Conservation (phyloP, 1,284 basidiomycete genomes). For the Tilletia caries region DNA sequence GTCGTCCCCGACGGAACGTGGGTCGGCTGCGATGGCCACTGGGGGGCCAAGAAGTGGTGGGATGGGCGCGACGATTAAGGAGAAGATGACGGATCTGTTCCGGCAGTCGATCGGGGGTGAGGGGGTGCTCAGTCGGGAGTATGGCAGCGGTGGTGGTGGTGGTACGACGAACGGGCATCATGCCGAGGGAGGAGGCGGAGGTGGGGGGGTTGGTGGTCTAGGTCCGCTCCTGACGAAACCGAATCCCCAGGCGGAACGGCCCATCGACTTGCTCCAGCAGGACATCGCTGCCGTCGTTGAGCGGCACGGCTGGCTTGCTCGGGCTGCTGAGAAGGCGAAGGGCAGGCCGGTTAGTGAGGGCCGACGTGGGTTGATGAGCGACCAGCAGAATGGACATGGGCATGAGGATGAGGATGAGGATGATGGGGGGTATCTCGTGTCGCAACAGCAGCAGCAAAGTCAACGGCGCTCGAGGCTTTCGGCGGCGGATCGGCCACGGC, state of each 20-base stretch:
- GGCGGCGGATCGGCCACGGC: constrained; percentile 1
- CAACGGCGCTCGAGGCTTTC: not conserved
- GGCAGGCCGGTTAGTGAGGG: constrained; percentile 10
- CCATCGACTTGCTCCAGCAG: constrained; percentile 33
- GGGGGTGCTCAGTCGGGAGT: constrained; percentile 1
- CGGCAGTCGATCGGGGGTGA: constrained; percentile 13
- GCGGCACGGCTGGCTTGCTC: constrained; percentile 36
- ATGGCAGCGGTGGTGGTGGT: too few relatives aligned
- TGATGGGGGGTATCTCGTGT: constrained; percentile 8
- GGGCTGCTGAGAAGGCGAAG: constrained; percentile 15
- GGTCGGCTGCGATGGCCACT: not conserved
- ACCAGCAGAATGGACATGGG: not conserved
- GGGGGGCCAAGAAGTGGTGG: not conserved
- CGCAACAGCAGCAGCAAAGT: not conserved
- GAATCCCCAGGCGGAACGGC: constrained; percentile 29
- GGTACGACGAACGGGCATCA: not conserved
- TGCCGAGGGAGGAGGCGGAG: constrained; percentile 29
- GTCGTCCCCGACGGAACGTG: too few relatives aligned
- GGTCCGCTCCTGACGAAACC: constrained; percentile 16
- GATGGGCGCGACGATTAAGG: constrained; percentile 1
- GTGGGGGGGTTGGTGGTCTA: not conserved
- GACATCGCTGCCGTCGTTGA: constrained; percentile 34
- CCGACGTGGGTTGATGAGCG: constrained; percentile 13
- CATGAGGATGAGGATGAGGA: not conserved
- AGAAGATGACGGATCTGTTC: constrained; percentile 10